These are phyloP conservation scores for Phytopythium boreale DNA, from an alignment of 352 stramenopile genomes.

Conservation along the genomic window DNA sequence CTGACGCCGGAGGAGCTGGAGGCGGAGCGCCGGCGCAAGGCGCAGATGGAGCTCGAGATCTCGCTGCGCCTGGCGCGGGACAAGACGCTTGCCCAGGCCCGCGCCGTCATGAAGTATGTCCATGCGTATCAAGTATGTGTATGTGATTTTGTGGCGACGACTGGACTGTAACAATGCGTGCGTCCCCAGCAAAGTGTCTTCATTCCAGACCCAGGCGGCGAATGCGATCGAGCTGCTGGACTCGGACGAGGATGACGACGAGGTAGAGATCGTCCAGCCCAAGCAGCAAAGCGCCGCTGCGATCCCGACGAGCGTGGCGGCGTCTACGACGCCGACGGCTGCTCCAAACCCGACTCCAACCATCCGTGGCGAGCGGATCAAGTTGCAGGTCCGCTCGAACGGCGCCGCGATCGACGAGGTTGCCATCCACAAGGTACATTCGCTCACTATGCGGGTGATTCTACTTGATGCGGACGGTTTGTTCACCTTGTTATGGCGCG, in stretches of 20 bases:
- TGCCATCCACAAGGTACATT: constrained; percentile 45
- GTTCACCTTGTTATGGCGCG: neutral
- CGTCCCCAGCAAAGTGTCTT: constrained; percentile 21
- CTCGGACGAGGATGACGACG: constrained; percentile 48
- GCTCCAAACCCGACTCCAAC: neutral
- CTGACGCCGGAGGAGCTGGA: constrained; percentile 39
- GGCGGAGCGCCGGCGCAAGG: constrained; percentile 27
- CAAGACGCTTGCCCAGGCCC: constrained; percentile 53
- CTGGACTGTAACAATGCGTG: neutral
- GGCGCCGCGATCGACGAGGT: constrained; percentile 51
- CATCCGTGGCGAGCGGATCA: constrained; percentile 46
- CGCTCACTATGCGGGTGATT: neutral
- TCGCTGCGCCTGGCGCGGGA: constrained; percentile 44
- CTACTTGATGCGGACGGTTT: neutral
- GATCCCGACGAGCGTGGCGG: neutral
- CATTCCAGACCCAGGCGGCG: constrained; percentile 21
- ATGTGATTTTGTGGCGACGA: neutral
- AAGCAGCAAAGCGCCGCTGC: neutral
- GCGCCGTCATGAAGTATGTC: constrained; percentile 52
- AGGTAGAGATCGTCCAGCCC: constrained; percentile 9
- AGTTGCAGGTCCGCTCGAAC: constrained; percentile 59
- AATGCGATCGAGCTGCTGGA: constrained; percentile 52
- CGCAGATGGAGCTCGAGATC: constrained; percentile 55
- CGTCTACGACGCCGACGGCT: constrained; percentile 7
- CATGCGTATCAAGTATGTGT: neutral